Percentiles rank a stretch among this genome's conserved stretches.
These are phyloP conservation scores for Linnemannia elongata DNA, from an alignment of 192 early-diverging fungal genomes.

Conservation along the genomic window DNA sequence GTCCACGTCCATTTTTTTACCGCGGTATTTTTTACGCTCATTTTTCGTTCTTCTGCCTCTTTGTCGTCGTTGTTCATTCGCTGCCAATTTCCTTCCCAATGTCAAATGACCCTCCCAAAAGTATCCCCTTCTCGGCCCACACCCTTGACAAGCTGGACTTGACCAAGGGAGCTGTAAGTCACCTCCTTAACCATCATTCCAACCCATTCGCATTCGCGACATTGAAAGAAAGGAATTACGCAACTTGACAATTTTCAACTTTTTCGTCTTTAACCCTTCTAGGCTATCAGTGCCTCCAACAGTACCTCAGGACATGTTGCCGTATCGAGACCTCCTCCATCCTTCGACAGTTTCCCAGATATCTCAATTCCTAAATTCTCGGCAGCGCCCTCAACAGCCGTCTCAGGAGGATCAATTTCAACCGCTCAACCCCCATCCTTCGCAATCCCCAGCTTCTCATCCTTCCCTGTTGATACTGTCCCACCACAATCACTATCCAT, in stretches of 20 bases:
- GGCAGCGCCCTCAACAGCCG: background rate
- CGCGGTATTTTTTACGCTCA: background rate
- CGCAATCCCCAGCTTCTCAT: conserved; percentile 25
- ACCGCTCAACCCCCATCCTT: conserved; percentile 10
- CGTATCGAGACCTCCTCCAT: conserved; percentile 22
- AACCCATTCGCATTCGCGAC: background rate
- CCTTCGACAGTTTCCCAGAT: conserved; percentile 51
- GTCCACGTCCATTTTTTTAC: no score
- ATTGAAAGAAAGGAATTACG: background rate
- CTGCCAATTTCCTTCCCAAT: background rate
- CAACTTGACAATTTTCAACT: background rate
- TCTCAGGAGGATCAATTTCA: background rate
- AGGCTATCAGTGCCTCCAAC: background rate
- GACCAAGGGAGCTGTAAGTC: background rate
- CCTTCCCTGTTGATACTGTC: conserved; percentile 23
- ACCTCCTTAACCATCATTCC: no score
- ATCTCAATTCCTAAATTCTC: background rate
- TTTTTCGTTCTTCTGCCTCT: background rate
- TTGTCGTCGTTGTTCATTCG: no score
- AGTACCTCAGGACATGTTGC: background rate
- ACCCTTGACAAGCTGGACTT: conserved; percentile 30
- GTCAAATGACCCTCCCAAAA: conserved; percentile 15
- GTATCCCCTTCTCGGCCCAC: conserved; percentile 21
- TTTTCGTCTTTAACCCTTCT: background rate
- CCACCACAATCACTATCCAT: background rate